Evolutionary conservation across 2,329 filamentous ascomycete genomes (phyloP).

Genomic region (Byssochlamys sp.): DNA sequence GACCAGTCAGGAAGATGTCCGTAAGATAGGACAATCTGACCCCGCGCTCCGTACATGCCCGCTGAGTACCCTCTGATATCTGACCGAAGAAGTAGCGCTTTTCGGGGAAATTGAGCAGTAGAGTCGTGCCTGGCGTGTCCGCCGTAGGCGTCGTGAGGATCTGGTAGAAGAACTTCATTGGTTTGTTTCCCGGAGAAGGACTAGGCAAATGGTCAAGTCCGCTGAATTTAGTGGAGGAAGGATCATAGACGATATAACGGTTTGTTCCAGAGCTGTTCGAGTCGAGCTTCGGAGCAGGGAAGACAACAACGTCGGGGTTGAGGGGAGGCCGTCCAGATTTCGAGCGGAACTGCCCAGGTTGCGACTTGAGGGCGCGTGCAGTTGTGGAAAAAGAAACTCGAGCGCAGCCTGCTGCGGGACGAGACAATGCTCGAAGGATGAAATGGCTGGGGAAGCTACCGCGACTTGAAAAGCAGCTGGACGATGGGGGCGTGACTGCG

Average conservation of each 20-base stretch:
- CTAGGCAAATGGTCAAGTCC: slow-evolving; percentile 6
- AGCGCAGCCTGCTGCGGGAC: not conserved
- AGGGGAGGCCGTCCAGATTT: not conserved
- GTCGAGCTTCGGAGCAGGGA: not conserved
- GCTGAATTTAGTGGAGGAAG: slow-evolving; percentile 6
- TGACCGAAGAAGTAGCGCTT: slow-evolving; percentile 79
- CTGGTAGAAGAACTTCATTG: slow-evolving; percentile 67
- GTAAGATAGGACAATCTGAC: slow-evolving; percentile 55
- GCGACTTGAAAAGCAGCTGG: not conserved
- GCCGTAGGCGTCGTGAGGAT: slow-evolving; percentile 73
- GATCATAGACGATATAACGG: slow-evolving; percentile 18
- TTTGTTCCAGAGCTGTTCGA: slow-evolving; percentile 3
- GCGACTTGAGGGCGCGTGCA: not conserved
- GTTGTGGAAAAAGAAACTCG: not conserved
- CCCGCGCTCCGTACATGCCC: slow-evolving; percentile 61
- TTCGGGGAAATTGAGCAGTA: slow-evolving; percentile 71
- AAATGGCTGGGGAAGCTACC: not conserved
- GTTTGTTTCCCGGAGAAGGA: slow-evolving; percentile 6
- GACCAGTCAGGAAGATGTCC: slow-evolving; percentile 75
- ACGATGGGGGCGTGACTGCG: slow-evolving; percentile 3
- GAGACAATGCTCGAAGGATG: not conserved
- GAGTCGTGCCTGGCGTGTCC: slow-evolving; percentile 71
- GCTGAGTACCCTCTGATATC: slow-evolving; percentile 73
- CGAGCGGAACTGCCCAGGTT: not conserved
- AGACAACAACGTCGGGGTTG: not conserved